Evolutionary conservation across 805 yeast species (phyloP).

Genomic region (Metschnikowia borealis): DNA sequence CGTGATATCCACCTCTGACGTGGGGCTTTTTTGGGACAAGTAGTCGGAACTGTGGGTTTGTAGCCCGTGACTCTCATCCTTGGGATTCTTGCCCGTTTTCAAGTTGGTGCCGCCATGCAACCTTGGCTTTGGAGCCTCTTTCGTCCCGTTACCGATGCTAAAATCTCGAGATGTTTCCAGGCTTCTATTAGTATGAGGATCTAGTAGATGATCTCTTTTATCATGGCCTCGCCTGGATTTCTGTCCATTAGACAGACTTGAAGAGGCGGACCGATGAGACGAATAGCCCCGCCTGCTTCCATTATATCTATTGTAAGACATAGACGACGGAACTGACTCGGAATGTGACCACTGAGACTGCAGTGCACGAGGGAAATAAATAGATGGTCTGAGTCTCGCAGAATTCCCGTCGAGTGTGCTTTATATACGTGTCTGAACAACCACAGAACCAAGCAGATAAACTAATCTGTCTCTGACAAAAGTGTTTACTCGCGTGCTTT

Average conservation of each 20-base stretch:
- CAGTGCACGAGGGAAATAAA: not conserved
- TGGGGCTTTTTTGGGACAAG: constrained; percentile 10
- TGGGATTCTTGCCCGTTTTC: constrained; percentile 29
- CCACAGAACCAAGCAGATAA: not conserved
- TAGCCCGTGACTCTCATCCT: constrained; percentile 26
- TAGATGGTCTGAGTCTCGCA: not conserved
- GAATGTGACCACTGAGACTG: not conserved
- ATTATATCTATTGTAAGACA: constrained; percentile 2
- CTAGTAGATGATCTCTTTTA: not conserved
- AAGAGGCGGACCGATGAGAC: not conserved
- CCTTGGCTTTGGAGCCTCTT: not conserved
- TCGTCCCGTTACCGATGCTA: not conserved
- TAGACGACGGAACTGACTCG: not conserved
- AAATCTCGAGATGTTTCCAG: not conserved
- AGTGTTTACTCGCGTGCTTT: constrained; percentile 2
- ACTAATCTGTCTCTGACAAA: not conserved
- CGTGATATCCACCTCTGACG: constrained; percentile 10
- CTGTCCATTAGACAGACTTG: not conserved
- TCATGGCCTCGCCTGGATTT: not conserved
- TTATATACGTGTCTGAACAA: not conserved
- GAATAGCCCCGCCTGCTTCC: constrained; percentile 3
- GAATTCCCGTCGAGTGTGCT: not conserved
- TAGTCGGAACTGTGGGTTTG: constrained; percentile 26
- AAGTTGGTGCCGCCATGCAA: constrained; percentile 29
- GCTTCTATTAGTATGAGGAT: not conserved